Evolutionary conservation across 2,329 filamentous ascomycete species (phyloP).

Genomic region (Phialophora tarda): DNA sequence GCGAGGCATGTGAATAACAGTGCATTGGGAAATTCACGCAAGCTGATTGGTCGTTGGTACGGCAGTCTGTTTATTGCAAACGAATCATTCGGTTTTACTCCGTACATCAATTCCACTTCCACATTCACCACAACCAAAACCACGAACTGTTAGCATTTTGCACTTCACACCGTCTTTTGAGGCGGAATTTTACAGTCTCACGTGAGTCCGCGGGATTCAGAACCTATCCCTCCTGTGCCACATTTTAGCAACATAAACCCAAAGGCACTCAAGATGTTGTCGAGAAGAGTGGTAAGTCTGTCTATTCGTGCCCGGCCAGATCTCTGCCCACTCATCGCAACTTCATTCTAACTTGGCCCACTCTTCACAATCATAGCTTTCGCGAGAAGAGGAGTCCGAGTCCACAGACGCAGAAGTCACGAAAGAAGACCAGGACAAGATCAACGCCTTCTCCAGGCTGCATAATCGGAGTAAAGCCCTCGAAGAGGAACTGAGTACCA

Average conservation of each 20-base stretch:
- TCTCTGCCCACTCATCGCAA: neutral
- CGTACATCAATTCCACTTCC: neutral
- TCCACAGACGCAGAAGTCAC: slow-evolving; percentile 87
- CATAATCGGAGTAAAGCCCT: slow-evolving; percentile 82
- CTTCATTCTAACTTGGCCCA: neutral
- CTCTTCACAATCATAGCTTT: slow-evolving; percentile 66
- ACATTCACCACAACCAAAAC: neutral
- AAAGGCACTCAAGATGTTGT: slow-evolving; percentile 9
- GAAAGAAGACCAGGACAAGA: slow-evolving; percentile 96
- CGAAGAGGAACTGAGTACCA: slow-evolving; percentile 79
- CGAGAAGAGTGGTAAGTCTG: slow-evolving; percentile 27
- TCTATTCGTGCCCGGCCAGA: neutral
- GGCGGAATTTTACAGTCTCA: neutral
- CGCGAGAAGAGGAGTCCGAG: slow-evolving; percentile 85
- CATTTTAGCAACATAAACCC: neutral
- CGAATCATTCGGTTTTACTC: neutral
- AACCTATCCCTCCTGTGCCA: neutral
- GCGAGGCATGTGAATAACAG: neutral
- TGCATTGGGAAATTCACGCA: neutral
- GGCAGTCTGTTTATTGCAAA: neutral
- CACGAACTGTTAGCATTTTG: neutral
- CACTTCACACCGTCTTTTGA: neutral
- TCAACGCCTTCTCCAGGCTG: slow-evolving; percentile 94
- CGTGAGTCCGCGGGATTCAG: neutral
- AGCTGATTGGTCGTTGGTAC: neutral